Evolutionary conservation across 2,329 filamentous ascomycete species (phyloP).

Genomic region (Cadophora sp.): DNA sequence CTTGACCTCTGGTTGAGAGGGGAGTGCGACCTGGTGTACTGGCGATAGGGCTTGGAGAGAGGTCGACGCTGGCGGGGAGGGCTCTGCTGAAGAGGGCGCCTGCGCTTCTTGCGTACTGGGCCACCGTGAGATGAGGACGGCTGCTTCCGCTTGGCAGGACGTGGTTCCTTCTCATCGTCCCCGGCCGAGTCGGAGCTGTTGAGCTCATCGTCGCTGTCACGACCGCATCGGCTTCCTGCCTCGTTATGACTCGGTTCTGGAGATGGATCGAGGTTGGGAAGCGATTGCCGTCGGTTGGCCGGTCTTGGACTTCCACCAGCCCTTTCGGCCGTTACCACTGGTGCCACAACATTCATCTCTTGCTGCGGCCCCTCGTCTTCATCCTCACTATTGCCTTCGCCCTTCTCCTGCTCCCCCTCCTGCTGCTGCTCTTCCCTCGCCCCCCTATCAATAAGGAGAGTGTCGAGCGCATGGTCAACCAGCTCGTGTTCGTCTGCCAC

Average conservation of each 20-base stretch:
- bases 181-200: not conserved
- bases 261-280: constrained; percentile 27
- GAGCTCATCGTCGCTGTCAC: constrained; percentile 27
- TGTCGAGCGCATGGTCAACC: constrained; percentile 23
- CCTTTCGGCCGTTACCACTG: constrained; percentile 23
- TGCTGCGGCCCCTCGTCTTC: constrained; percentile 19
- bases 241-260: constrained; percentile 28
- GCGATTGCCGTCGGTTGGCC: constrained; percentile 25
- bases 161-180: constrained; percentile 13
- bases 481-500: constrained; percentile 29
- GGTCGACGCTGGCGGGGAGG: not conserved
- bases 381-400: constrained; percentile 14
- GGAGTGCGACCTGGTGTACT: constrained; percentile 2
- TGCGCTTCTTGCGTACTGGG: constrained; percentile 19
- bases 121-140: constrained; percentile 21
- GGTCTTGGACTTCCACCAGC: constrained; percentile 24
- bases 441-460: constrained; percentile 21
- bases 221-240: constrained; percentile 18
- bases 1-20: constrained; percentile 4
- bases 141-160: constrained; percentile 30
- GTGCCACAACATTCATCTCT: constrained; percentile 25
- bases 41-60: not conserved
- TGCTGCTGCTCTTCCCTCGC: constrained; percentile 19
- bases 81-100: not conserved
- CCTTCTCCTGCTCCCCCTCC: constrained; percentile 25